phyloP scores from a whole-genome alignment of 1,284 basidiomycete genomes.

The Rhodotorula sp. region DNA sequence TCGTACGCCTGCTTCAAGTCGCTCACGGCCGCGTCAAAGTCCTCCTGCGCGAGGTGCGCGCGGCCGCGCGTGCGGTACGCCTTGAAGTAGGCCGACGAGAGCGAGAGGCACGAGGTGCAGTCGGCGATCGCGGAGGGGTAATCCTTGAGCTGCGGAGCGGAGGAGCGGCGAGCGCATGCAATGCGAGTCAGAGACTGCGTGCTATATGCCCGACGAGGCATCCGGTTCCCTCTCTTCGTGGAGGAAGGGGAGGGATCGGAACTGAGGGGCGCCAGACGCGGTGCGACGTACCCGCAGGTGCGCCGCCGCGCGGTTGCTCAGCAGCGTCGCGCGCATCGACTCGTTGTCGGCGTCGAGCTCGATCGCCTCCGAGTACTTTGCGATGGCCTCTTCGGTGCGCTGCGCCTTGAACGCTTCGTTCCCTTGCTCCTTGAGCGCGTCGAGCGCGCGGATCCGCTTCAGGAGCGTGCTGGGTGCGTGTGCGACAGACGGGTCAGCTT shows the following conservation, averaged over 20 bases:
- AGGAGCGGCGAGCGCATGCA: no score
- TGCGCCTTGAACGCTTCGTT: conserved; percentile 73
- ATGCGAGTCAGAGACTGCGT: neutral
- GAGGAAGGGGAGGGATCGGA: neutral
- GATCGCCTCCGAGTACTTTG: conserved; percentile 68
- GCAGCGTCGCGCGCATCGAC: conserved; percentile 71
- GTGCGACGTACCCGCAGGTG: conserved; percentile 63
- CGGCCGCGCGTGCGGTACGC: conserved; percentile 81
- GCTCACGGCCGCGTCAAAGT: conserved; percentile 68
- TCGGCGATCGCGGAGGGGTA: conserved; percentile 70
- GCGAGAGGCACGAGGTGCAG: conserved; percentile 65
- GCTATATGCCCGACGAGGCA: neutral
- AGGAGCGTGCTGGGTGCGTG: conserved; percentile 16
- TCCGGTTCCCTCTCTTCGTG: neutral
- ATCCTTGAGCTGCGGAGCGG: conserved; percentile 58
- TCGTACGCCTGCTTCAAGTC: conserved; percentile 79
- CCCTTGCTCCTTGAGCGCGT: conserved; percentile 79
- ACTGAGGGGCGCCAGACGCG: neutral
- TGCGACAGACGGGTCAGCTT: neutral
- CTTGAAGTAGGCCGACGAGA: conserved; percentile 73
- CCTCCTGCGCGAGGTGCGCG: conserved; percentile 70
- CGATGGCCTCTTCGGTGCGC: conserved; percentile 64
- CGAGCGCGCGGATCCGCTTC: conserved; percentile 74
- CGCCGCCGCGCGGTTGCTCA: conserved; percentile 82
- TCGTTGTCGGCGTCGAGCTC: conserved; percentile 53